Conservation (phyloP, 257 asterid genomes). For the Datura wrightii region DNA sequence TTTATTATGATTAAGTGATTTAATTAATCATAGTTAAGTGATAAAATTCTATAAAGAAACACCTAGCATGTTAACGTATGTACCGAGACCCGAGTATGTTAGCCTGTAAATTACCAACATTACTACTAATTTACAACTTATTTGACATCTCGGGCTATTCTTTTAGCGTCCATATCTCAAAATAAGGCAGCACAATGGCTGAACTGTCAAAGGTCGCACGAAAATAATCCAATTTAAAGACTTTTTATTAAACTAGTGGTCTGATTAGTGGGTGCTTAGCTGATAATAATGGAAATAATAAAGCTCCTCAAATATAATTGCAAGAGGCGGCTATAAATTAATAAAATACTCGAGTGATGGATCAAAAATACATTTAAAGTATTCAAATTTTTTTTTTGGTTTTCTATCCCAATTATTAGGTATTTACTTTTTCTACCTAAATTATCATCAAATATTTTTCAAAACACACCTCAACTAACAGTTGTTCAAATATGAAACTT, state of each 20-base stretch:
- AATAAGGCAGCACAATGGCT: too few species aligned
- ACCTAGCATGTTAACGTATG: neutral
- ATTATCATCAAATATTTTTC: too few species aligned
- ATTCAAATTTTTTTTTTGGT: too few species aligned
- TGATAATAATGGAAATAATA: neutral
- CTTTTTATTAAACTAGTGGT: neutral
- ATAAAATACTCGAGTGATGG: neutral
- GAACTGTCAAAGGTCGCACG: neutral
- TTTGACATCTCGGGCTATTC: neutral
- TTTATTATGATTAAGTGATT: too few species aligned
- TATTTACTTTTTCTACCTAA: too few species aligned
- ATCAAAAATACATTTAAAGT: too few species aligned
- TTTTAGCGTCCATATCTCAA: neutral
- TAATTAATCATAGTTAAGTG: neutral
- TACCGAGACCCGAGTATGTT: neutral
- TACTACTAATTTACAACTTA: neutral
- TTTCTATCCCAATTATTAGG: too few species aligned
- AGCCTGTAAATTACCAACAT: neutral
- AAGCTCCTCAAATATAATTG: neutral
- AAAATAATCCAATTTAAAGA: neutral
- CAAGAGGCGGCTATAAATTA: neutral
- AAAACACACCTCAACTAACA: too few species aligned
- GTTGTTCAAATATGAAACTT: too few species aligned
- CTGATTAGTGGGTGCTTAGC: conserved; percentile 9
- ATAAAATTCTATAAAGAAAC: neutral